phyloP scores from a whole-genome alignment of 257 asterid genomes.

The Penstemon eatonii region DNA sequence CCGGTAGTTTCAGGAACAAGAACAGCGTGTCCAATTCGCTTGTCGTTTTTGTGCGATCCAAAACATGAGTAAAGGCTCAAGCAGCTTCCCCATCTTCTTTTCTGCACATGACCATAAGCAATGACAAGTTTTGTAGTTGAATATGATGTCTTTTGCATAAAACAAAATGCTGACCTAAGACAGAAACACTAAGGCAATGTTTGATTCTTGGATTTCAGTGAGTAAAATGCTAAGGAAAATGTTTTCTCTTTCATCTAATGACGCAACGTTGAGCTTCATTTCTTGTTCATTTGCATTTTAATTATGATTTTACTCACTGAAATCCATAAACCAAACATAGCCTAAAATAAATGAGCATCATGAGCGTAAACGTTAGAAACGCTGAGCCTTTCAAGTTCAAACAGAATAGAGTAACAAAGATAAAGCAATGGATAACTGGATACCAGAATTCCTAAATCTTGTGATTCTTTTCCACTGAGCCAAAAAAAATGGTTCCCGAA shows the following conservation, averaged over 20 bases:
- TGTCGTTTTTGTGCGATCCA: slow-evolving; percentile 58
- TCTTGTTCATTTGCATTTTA: no score
- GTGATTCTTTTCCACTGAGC: not conserved
- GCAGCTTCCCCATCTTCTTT: slow-evolving; percentile 82
- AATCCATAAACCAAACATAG: no score
- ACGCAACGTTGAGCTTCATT: no score
- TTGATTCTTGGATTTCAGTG: no score
- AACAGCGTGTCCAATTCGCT: slow-evolving; percentile 75
- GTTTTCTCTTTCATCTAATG: no score
- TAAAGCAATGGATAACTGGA: no score
- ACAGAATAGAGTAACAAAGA: not conserved
- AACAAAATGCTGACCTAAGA: no score
- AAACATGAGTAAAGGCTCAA: slow-evolving; percentile 84
- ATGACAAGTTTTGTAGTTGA: not conserved
- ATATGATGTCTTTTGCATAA: not conserved
- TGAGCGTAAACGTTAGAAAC: not conserved
- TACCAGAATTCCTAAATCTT: not conserved
- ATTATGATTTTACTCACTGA: no score
- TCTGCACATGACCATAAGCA: slow-evolving; percentile 44
- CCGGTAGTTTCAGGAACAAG: slow-evolving; percentile 59
- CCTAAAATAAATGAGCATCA: not conserved
- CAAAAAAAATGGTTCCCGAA: not conserved
- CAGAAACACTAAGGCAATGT: no score
- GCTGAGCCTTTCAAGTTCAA: no score
- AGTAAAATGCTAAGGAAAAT: no score